Evolutionary conservation across 208 protist genomes (phyloP).

Genomic region (Leishmania braziliensis): DNA sequence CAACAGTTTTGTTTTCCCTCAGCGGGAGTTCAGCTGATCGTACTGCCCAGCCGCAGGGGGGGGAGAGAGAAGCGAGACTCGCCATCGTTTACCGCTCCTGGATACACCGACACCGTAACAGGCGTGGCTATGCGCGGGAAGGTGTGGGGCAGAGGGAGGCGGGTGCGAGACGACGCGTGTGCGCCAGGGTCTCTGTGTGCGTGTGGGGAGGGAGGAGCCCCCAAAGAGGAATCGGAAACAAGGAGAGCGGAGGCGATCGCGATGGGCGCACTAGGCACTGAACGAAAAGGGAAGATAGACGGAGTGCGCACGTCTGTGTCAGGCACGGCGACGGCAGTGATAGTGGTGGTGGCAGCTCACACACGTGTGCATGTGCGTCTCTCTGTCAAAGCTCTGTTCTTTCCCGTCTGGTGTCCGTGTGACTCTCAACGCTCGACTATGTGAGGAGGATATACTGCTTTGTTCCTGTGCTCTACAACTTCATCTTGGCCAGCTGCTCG

Average conservation of each 20-base stretch:
- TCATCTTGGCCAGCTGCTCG: conserved; percentile 19
- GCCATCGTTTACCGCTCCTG: not conserved
- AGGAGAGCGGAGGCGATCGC: not conserved
- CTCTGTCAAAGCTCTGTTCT: not conserved
- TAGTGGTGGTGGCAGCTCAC: not conserved
- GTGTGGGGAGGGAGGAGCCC: not conserved
- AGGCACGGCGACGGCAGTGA: conserved; percentile 13
- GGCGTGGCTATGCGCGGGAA: not conserved
- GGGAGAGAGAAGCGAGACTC: not conserved
- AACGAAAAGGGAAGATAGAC: conserved; percentile 13
- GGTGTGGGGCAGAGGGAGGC: not conserved
- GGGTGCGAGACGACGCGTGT: not conserved
- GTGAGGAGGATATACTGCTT: not conserved
- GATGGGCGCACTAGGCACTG: not conserved
- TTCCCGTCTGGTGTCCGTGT: not conserved
- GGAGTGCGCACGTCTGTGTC: conserved; percentile 1
- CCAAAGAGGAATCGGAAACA: not conserved
- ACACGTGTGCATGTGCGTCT: not conserved
- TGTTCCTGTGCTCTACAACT: conserved; percentile 22
- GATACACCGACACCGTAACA: not conserved
- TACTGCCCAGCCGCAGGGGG: not conserved
- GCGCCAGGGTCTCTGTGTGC: conserved; percentile 1
- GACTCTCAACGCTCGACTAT: not conserved
- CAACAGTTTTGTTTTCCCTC: too few relatives aligned
- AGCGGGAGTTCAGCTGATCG: not conserved